Evolutionary conservation across 73 alveolate species (phyloP).

Genomic region (Blepharisma stoltei): DNA sequence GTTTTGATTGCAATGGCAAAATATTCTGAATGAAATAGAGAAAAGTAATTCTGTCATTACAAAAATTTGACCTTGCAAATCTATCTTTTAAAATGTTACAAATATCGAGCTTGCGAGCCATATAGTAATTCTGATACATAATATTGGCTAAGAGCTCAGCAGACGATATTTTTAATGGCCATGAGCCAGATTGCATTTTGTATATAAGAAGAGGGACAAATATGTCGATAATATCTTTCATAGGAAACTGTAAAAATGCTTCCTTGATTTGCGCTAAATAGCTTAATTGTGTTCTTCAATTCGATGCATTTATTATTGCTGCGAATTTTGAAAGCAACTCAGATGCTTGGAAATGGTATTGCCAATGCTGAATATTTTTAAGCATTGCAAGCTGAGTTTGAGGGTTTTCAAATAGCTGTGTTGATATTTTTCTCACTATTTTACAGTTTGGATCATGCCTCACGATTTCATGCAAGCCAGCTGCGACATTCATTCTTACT

Average conservation of each 20-base stretch:
- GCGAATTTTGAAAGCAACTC: background rate
- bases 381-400: conserved; percentile 2
- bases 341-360: background rate
- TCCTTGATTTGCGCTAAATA: background rate
- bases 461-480: conserved; percentile 13
- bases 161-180: conserved; percentile 9
- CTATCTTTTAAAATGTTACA: conserved; percentile 9
- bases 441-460: background rate
- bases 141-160: background rate
- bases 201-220: conserved; percentile 14
- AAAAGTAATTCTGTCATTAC: background rate
- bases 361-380: conserved; percentile 6
- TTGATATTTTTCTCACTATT: conserved; percentile 1
- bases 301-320: background rate
- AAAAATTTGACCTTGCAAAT: conserved; percentile 17
- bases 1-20: background rate
- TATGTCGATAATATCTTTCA: background rate
- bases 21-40: background rate
- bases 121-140: background rate
- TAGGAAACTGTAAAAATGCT: background rate
- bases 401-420: background rate
- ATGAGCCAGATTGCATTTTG: conserved; percentile 5
- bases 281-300: background rate
- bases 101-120: conserved; percentile 6
- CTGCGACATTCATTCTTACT: background rate